Evolutionary conservation across 2,329 filamentous ascomycete species (phyloP).

Genomic region (Pseudohalonectria lignicola): DNA sequence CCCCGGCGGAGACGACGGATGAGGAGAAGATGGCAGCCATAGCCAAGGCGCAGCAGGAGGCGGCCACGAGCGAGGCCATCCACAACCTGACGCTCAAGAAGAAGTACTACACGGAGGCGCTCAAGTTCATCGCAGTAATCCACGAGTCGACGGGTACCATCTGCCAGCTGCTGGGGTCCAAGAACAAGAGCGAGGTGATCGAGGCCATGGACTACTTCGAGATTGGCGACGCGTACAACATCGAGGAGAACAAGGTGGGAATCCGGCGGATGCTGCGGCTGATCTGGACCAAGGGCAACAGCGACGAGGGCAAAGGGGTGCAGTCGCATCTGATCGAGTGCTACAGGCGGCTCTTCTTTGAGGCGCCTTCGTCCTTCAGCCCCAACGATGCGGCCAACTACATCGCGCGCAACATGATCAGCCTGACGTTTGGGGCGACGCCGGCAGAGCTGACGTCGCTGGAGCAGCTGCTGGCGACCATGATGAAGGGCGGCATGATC

Average conservation of each 20-base stretch:
- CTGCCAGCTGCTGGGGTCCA: conserved; percentile 80
- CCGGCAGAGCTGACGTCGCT: conserved; percentile 91
- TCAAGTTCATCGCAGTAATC: conserved; percentile 87
- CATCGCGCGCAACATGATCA: conserved; percentile 97
- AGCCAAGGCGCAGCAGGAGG: conserved; percentile 74
- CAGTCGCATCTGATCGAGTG: conserved; percentile 95
- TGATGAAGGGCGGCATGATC: conserved; percentile 91
- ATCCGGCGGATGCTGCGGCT: conserved; percentile 92
- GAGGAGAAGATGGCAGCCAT: conserved; percentile 65
- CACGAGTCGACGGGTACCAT: conserved; percentile 73
- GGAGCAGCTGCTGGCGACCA: conserved; percentile 88
- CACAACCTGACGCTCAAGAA: conserved; percentile 79
- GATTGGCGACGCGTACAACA: conserved; percentile 88
- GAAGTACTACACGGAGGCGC: conserved; percentile 85
- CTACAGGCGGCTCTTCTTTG: conserved; percentile 92
- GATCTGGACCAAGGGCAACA: conserved; percentile 99
- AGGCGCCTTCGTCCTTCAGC: conserved; percentile 80
- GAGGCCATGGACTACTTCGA: conserved; percentile 99
- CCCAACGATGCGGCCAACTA: conserved; percentile 90
- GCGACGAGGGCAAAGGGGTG: conserved; percentile 95
- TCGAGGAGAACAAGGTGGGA: conserved; percentile 83
- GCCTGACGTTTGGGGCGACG: conserved; percentile 88
- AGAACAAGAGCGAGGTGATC: conserved; percentile 97
- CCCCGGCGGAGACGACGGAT: conserved; percentile 56
- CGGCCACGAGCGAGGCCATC: conserved; percentile 79